Conservation (phyloP, 495 filamentous ascomycete species). For the Evernia prunastri region DNA sequence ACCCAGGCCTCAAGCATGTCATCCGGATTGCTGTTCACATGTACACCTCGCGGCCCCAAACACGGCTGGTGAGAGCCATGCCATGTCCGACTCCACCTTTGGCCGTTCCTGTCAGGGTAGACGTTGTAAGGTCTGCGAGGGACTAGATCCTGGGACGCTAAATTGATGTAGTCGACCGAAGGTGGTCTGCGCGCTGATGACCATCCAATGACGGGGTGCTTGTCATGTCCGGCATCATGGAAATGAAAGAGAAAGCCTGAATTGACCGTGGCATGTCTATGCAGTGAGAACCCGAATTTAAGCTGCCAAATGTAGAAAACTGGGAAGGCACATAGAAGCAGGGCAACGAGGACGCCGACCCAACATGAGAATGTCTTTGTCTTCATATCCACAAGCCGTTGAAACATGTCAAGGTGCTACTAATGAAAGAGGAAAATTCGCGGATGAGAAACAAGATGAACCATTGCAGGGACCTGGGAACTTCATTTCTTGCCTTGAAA, state of each 20-base stretch:
- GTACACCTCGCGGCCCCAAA: constrained; percentile 8
- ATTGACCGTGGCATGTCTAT: not conserved
- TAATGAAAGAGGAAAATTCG: not conserved
- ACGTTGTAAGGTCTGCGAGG: not conserved
- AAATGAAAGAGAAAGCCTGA: not conserved
- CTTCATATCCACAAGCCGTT: not conserved
- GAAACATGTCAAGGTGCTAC: not conserved
- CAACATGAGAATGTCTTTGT: not conserved
- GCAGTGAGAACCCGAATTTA: not conserved
- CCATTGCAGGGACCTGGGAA: no score
- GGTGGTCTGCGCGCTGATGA: not conserved
- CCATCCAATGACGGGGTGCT: not conserved
- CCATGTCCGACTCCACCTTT: constrained; percentile 2
- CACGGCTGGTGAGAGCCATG: constrained; percentile 1
- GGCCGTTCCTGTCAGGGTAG: not conserved
- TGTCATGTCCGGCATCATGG: not conserved
- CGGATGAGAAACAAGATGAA: not conserved
- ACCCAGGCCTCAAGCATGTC: constrained; percentile 8
- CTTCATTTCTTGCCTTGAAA: no score
- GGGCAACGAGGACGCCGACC: not conserved
- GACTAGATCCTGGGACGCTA: not conserved
- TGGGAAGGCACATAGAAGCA: not conserved
- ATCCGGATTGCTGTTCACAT: constrained; percentile 3
- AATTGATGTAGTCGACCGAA: not conserved
- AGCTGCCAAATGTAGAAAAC: not conserved